Evolutionary conservation across 805 yeast species (phyloP), one percentile per base, ranked within the genome.

Genomic region (Debaryomyces maramus): DNA sequence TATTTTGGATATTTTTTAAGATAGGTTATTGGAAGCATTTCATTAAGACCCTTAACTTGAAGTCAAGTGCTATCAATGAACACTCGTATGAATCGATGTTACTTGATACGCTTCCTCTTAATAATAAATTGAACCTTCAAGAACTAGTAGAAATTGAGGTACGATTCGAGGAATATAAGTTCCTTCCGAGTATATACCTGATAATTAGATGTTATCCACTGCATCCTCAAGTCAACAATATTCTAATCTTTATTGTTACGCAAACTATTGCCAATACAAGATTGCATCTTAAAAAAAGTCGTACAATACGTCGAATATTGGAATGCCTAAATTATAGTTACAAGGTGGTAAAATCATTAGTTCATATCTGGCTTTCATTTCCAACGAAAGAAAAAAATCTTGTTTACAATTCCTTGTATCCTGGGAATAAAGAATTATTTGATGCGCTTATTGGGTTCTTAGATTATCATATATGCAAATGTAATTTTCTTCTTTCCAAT

Each of bases 11-110:
- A 13, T 48, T 63, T 9, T 52, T 57, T 27, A 34, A 38, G 10
- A 34, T 52, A 5, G 64, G 62, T 1, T 65, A 59, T 38, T 67
- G 70, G 72, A 44, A 48, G 14, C 45, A 46, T 13, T 46, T 65
- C 34, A 47, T 54, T 4, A 40, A 37, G 6, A 38, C 39, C 8
- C 31, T 46, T 18, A 45, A 41, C 5, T 39, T 45, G 14, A 44
- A 42, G 21, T 32, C 53, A 4, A 9, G 17, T 5, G 35, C 33
- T 30, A 14, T n/a, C 17, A 8, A n/a, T n/a, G 34, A 27, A 20
- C 32, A 39, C 10, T n/a, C 36, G 10, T 63, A 55, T 40, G 58
- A 53, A 11, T 33, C 52, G 9, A 40, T 62, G 18, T 30, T 64
- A 8, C 41, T 65, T 7, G 60, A 61, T 18, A 46, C 56, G 1